Evolutionary conservation across 768 basidiomycete genomes (phyloP), one percentile per base, ranked within the genome.

Genomic region (Chalciporus sphaerocephalus): DNA sequence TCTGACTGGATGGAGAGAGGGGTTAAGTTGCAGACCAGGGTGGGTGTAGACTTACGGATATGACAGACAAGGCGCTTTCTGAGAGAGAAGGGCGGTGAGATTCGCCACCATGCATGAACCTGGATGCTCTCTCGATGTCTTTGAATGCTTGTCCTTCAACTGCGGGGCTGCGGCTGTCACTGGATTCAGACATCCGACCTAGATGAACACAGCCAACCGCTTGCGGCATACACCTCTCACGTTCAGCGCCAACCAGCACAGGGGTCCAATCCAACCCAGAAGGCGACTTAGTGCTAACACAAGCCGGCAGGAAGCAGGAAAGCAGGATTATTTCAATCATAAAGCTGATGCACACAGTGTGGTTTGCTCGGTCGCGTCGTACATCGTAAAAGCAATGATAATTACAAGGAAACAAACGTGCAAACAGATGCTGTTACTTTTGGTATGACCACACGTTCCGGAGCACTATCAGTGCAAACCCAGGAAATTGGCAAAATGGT

Each of bases 401-500:
- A 61, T 54, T 53, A 57, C 46, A 46, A 44, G 40, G 49, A 44
- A 42, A 50, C 22, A 42, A 47, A 52, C 38, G 44, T 17, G 47
- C 39, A 48, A 50, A 45, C 3, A 52, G 35, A 57, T 38, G 42
- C 41, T 36, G 38, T 53, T 84, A 98, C 78, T 95, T 94, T 78
- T 85, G 79, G 83, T 89, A 91, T 55, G 84, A 86, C 92, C 92
- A 98, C 66, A 92, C 92, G 69, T 92, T 92, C 68, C 90, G 85
- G 69, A 98, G 87, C 69, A 96, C 94, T 97, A 60, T 22, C 32
- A 50, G 47, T 23, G 47, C 50, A 44, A 40, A 30, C 18, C 20
- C 21, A 40, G 27, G 25, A 44, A 33, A 28, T 47, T 24, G 40
- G 21, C 7, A 22, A 27, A 9, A 28, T 35, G 33, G 42, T 61